phyloP scores from a whole-genome alignment of 2,329 filamentous ascomycete genomes.

The Camillea tinctor region DNA sequence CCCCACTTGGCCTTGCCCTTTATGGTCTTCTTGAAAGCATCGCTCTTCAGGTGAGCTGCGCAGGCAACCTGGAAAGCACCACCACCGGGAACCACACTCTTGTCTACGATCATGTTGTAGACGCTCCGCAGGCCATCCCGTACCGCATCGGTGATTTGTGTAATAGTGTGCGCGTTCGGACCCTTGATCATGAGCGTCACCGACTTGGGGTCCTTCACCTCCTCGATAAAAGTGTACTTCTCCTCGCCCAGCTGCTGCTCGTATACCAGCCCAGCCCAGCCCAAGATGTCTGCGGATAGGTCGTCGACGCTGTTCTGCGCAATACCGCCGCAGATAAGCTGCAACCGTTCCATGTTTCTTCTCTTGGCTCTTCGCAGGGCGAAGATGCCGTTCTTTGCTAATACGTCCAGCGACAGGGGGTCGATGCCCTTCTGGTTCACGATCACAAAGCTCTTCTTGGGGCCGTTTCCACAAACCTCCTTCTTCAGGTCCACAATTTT shows the following conservation, averaged over 20 bases:
- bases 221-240: conserved; percentile 98
- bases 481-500: conserved; percentile 99
- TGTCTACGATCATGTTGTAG: conserved; percentile 99
- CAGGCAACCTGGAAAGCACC: conserved; percentile 96
- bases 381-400: conserved; percentile 97
- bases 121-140: conserved; percentile 92
- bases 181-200: conserved; percentile 98
- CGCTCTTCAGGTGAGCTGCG: conserved; percentile 80
- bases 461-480: conserved; percentile 89
- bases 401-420: conserved; percentile 88
- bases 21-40: conserved; percentile 82
- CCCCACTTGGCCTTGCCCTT: conserved; percentile 99
- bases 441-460: conserved; percentile 93
- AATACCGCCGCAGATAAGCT: conserved; percentile 86
- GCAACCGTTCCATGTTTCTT: conserved; percentile 97
- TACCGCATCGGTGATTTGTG: conserved; percentile 94
- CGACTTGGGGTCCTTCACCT: conserved; percentile 98
- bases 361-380: conserved; percentile 93
- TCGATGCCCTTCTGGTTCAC: conserved; percentile 99
- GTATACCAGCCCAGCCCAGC: conserved; percentile 95
- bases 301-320: conserved; percentile 98
- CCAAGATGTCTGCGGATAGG: conserved; percentile 79
- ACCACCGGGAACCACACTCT: conserved; percentile 88
- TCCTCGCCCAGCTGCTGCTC: conserved; percentile 97
- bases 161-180: conserved; percentile 93